Conservation (phyloP, 208 protist species). For the Crithidia mellificae region DNA sequence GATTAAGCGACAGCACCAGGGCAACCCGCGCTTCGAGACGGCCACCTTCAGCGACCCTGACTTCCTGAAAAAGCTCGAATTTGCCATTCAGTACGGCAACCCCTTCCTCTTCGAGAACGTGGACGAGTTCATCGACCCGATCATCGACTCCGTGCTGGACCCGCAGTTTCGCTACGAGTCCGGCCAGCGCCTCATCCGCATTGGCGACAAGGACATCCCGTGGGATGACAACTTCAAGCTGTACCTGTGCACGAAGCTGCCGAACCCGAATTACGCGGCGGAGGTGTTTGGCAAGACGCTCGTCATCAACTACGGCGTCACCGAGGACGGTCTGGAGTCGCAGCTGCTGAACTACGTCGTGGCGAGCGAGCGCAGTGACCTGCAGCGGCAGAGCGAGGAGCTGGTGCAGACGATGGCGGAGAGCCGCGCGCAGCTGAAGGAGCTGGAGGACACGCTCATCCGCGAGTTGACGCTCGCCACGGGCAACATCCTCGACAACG, state of each 20-base stretch:
- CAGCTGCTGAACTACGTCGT: conserved; percentile 99
- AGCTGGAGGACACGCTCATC: conserved; percentile 98
- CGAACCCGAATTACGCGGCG: conserved; percentile 98
- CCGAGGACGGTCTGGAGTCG: conserved; percentile 96
- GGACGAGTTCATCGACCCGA: conserved; percentile 99
- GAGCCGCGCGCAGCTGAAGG: conserved; percentile 95
- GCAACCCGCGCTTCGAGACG: conserved; percentile 92
- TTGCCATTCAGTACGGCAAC: conserved; percentile 97
- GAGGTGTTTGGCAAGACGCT: conserved; percentile 98
- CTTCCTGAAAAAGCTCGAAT: conserved; percentile 97
- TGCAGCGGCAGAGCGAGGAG: conserved; percentile 95
- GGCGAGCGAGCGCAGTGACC: conserved; percentile 95
- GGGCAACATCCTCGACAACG: conserved; percentile 99
- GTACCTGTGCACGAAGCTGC: conserved; percentile 98
- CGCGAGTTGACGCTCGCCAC: conserved; percentile 94
- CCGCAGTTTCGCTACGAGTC: conserved; percentile 93
- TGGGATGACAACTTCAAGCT: conserved; percentile 98
- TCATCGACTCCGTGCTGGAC: conserved; percentile 98
- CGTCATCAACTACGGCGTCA: conserved; percentile 99
- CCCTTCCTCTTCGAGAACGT: conserved; percentile 98
- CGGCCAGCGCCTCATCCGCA: conserved; percentile 88
- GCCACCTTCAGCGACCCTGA: conserved; percentile 96
- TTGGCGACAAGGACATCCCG: conserved; percentile 97
- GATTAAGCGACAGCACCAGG: conserved; percentile 97
- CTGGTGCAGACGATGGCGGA: conserved; percentile 97